Percentiles rank a stretch among this genome's conserved stretches.
phyloP scores from a whole-genome alignment of 176 grass and related monocot genomes.

The Oryza longistaminata region DNA sequence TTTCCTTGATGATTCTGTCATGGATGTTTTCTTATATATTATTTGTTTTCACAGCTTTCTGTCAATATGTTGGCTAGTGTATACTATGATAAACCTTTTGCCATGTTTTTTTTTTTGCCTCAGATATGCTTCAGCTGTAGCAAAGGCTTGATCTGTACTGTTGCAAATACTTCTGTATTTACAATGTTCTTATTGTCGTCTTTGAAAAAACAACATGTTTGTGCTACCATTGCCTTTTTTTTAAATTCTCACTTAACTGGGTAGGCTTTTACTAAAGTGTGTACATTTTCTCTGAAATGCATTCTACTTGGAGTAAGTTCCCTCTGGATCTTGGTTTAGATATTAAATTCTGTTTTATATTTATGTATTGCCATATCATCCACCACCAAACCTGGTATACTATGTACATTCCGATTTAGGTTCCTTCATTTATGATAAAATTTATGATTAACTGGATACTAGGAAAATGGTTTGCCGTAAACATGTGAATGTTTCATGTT shows the following conservation, averaged over 20 bases:
- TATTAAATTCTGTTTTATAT: constrained; percentile 1
- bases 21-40: not conserved
- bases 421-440: not conserved
- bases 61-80: not conserved
- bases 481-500: not conserved
- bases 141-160: too few species aligned
- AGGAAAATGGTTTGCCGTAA: constrained; percentile 11
- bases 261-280: not conserved
- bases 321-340: not conserved
- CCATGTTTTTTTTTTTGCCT: not conserved
- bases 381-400: constrained; percentile 6
- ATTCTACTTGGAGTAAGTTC: not conserved
- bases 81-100: not conserved
- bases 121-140: not conserved
- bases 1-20: not conserved
- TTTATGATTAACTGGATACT: not conserved
- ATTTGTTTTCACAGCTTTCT: not conserved
- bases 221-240: not conserved
- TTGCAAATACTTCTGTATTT: not conserved
- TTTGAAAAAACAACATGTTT: not conserved
- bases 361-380: not conserved
- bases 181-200: not conserved
- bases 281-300: not conserved
- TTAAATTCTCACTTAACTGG: not conserved
- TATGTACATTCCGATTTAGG: not conserved